These are phyloP conservation scores for Camillea tinctor DNA, from an alignment of 2,329 filamentous ascomycete genomes.

Conservation along the genomic window DNA sequence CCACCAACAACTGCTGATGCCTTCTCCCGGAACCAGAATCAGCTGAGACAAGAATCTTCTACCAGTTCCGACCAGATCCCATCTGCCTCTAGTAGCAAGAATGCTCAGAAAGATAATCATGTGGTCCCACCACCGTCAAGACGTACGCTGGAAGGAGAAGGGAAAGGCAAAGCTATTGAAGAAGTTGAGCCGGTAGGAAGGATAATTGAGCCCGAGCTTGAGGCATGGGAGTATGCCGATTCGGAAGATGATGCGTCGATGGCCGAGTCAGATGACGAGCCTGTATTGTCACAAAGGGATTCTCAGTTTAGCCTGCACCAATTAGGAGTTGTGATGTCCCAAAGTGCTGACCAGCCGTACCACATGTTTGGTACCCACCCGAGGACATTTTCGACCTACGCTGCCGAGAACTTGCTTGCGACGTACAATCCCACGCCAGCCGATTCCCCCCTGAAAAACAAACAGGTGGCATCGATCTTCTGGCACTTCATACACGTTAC, in stretches of 20 bases:
- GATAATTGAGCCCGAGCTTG: constrained; percentile 6
- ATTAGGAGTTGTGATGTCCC: constrained; percentile 39
- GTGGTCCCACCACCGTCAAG: constrained; percentile 11
- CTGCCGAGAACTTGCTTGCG: constrained; percentile 52
- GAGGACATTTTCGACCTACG: constrained; percentile 49
- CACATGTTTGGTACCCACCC: constrained; percentile 46
- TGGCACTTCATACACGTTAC: constrained; percentile 90
- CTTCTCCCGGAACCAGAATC: constrained; percentile 25
- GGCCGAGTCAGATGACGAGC: constrained; percentile 60
- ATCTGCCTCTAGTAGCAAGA: constrained; percentile 5
- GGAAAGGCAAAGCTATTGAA: constrained; percentile 20
- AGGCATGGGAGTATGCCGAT: constrained; percentile 45
- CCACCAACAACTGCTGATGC: constrained; percentile 30
- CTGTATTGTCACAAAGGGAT: constrained; percentile 39
- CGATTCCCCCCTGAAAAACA: constrained; percentile 74
- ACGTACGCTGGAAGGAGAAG: constrained; percentile 11
- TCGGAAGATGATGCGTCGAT: constrained; percentile 63
- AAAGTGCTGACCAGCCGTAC: constrained; percentile 35
- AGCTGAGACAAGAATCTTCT: constrained; percentile 24
- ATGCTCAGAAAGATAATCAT: constrained; percentile 12
- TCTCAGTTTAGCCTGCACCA: constrained; percentile 39
- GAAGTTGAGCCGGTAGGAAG: constrained; percentile 13
- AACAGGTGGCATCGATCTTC: constrained; percentile 78
- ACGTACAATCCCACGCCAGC: constrained; percentile 65
- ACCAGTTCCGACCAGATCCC: constrained; percentile 26